Conservation (phyloP, 768 basidiomycete genomes). For the Crepidotus variabilis region DNA sequence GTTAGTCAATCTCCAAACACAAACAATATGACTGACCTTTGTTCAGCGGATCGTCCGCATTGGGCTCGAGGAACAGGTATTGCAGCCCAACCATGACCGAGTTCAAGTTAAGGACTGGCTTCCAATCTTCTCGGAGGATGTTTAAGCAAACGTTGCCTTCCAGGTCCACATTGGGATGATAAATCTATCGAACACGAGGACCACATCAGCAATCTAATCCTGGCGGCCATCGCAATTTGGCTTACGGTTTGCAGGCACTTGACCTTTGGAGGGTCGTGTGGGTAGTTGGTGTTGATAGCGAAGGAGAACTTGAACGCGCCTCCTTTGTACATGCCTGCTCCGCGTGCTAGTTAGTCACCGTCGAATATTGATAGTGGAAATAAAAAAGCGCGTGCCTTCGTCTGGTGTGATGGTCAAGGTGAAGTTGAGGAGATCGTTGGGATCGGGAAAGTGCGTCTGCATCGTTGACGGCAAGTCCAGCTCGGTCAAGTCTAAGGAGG, state of each 20-base stretch:
- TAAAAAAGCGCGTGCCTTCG: constrained; percentile 61
- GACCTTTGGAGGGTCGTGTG: constrained; percentile 99
- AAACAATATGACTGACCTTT: constrained; percentile 61
- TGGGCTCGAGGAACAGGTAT: constrained; percentile 97
- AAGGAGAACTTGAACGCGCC: constrained; percentile 93
- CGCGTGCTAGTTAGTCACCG: not conserved
- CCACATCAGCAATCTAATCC: constrained; percentile 8
- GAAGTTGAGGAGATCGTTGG: constrained; percentile 94
- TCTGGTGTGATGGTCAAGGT: constrained; percentile 93
- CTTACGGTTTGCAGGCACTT: constrained; percentile 92
- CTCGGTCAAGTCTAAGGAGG: constrained; percentile 81
- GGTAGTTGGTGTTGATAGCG: constrained; percentile 95
- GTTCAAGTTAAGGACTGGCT: constrained; percentile 95
- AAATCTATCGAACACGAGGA: constrained; percentile 59
- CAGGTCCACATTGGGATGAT: constrained; percentile 97
- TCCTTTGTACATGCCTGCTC: constrained; percentile 94
- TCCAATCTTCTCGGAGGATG: constrained; percentile 99
- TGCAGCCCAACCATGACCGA: constrained; percentile 98
- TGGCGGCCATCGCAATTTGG: constrained; percentile 5
- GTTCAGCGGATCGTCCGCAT: constrained; percentile 97
- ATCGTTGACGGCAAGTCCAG: constrained; percentile 94
- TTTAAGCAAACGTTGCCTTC: constrained; percentile 99
- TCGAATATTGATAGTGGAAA: not conserved
- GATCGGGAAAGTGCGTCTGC: constrained; percentile 92
- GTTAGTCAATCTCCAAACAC: not conserved